Percentiles rank a stretch among this genome's conserved stretches.
Conservation (phyloP, 805 yeast genomes). For the Teunomyces barrocoloradensis region DNA sequence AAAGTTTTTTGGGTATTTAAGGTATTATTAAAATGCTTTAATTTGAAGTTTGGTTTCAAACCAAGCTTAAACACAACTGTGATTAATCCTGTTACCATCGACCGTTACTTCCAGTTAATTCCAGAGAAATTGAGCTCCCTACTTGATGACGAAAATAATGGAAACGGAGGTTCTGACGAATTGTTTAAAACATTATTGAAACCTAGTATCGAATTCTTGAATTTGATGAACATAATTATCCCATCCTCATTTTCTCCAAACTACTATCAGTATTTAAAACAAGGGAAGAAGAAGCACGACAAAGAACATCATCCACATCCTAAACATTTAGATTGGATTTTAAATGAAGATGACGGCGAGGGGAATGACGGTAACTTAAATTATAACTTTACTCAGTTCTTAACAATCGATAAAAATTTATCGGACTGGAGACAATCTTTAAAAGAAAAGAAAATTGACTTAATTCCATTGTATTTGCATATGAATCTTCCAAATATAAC, state of each 20-base stretch:
- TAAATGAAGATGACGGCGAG: constrained; percentile 47
- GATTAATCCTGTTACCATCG: constrained; percentile 46
- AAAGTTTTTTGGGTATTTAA: constrained; percentile 48
- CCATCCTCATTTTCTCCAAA: constrained; percentile 48
- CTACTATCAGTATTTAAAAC: constrained; percentile 41
- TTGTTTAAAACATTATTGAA: constrained; percentile 35
- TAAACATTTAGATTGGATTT: constrained; percentile 37
- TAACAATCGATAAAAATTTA: constrained; percentile 41
- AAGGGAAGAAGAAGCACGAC: constrained; percentile 17
- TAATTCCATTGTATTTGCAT: constrained; percentile 13
- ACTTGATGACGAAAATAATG: constrained; percentile 19
- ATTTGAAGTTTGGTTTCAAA: constrained; percentile 44
- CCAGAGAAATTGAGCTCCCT: constrained; percentile 41
- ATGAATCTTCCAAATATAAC: constrained; percentile 31
- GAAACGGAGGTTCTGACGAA: constrained; percentile 23
- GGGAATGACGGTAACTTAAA: constrained; percentile 48
- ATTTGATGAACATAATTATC: constrained; percentile 41
- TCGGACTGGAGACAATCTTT: constrained; percentile 40
- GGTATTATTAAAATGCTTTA: constrained; percentile 40
- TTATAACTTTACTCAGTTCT: constrained; percentile 42
- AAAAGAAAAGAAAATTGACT: constrained; percentile 24
- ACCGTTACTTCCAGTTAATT: constrained; percentile 42
- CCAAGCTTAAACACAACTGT: constrained; percentile 47
- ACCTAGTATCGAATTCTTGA: constrained; percentile 44
- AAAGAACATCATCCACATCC: constrained; percentile 18